phyloP scores from a whole-genome alignment of 2,329 filamentous ascomycete genomes.

The Talaromyces sp. region DNA sequence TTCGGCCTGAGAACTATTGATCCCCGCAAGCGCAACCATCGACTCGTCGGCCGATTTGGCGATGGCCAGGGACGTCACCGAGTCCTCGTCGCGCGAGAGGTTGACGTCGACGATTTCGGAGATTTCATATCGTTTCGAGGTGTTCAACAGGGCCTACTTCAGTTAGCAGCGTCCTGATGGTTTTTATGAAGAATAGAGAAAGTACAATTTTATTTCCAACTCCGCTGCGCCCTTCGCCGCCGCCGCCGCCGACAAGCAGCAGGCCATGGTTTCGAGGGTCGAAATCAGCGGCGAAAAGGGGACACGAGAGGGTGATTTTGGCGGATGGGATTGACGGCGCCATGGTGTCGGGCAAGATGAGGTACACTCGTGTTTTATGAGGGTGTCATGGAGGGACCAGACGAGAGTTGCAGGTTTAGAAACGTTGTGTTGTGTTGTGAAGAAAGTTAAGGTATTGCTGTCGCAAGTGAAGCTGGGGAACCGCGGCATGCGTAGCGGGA shows the following conservation, averaged over 20 bases:
- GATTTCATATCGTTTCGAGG: slow-evolving; percentile 59
- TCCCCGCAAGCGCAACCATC: slow-evolving; percentile 63
- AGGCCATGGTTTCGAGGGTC: slow-evolving; percentile 72
- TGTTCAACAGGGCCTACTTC: slow-evolving; percentile 63
- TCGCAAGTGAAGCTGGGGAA: not conserved
- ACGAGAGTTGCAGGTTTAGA: not conserved
- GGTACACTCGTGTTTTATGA: not conserved
- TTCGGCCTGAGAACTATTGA: slow-evolving; percentile 73
- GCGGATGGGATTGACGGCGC: slow-evolving; percentile 42
- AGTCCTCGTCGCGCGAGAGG: slow-evolving; percentile 80
- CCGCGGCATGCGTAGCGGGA: not conserved
- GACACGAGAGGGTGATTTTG: slow-evolving; percentile 69
- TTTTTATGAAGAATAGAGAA: not conserved
- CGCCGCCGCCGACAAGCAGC: slow-evolving; percentile 80
- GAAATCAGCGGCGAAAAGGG: slow-evolving; percentile 82
- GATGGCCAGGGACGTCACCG: slow-evolving; percentile 74
- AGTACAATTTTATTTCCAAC: slow-evolving; percentile 79
- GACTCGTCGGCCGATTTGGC: slow-evolving; percentile 54
- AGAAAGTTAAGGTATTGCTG: not conserved
- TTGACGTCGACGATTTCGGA: slow-evolving; percentile 66
- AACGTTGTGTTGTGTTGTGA: not conserved
- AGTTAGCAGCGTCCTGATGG: not conserved
- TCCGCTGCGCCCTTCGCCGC: slow-evolving; percentile 73
- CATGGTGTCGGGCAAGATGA: slow-evolving; percentile 19
- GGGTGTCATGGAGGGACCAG: not conserved